A percentile compares a stretch with the other conserved stretches of the same genome.
These are phyloP conservation scores for Rosa persica DNA, from an alignment of 306 rosid species.

Conservation along the genomic window DNA sequence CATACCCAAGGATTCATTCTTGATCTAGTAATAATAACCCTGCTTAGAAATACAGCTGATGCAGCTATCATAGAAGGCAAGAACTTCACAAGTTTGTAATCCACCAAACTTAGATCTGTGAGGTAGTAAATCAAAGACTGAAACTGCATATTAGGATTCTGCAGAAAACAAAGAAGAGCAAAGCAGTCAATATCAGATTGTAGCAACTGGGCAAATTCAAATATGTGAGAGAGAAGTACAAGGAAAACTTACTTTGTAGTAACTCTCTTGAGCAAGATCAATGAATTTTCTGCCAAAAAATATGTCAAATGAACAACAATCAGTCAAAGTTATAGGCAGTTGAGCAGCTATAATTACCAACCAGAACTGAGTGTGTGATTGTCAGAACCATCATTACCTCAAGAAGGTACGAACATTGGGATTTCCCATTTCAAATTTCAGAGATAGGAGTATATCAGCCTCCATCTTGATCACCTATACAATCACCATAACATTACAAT, in stretches of 20 bases:
- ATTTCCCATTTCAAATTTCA: constrained; percentile 83
- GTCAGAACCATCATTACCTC: constrained; percentile 40
- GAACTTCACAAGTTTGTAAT: constrained; percentile 71
- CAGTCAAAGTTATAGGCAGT: not conserved
- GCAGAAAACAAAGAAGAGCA: constrained; percentile 22
- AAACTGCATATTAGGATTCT: constrained; percentile 52
- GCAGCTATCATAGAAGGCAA: constrained; percentile 93
- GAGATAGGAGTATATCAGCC: constrained; percentile 61
- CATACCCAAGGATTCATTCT: constrained; percentile 80
- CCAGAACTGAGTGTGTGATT: not conserved
- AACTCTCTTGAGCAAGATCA: constrained; percentile 47
- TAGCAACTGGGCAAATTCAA: not conserved
- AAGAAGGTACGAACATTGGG: constrained; percentile 76
- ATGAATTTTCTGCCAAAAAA: constrained; percentile 58
- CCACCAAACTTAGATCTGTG: constrained; percentile 83
- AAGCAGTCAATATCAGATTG: constrained; percentile 24
- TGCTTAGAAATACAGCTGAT: constrained; percentile 64
- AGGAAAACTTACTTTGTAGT: constrained; percentile 47
- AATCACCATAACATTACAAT: not conserved
- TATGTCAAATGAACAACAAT: not conserved
- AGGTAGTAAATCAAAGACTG: constrained; percentile 70
- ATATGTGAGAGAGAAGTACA: too few species aligned
- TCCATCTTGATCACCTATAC: constrained; percentile 75
- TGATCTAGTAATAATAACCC: constrained; percentile 47
- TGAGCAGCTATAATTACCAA: not conserved